phyloP scores from a whole-genome alignment of 2,329 filamentous ascomycete genomes.

The Paecilomyces niveus region DNA sequence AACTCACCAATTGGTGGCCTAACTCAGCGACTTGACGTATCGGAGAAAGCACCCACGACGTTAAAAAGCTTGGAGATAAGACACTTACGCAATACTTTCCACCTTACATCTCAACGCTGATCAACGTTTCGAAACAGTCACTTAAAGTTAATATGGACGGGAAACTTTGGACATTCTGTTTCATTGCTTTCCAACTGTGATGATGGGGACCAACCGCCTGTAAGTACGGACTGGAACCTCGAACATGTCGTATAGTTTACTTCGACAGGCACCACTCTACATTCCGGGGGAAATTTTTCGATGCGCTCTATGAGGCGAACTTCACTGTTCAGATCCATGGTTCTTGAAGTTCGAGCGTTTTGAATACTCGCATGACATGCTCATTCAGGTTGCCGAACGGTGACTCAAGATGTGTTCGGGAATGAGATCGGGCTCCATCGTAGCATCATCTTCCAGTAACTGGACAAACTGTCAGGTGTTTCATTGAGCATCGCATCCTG shows the following conservation, averaged over 20 bases:
- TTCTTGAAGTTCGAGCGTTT: neutral
- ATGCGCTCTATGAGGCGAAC: neutral
- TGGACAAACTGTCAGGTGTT: neutral
- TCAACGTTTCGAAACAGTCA: neutral
- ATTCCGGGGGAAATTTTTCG: neutral
- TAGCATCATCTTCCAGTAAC: neutral
- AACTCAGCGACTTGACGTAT: neutral
- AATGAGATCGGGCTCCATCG: neutral
- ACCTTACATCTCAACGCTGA: neutral
- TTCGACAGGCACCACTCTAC: neutral
- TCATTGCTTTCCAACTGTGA: neutral
- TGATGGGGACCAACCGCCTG: neutral
- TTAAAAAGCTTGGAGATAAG: neutral
- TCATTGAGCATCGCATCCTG: neutral
- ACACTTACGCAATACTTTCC: neutral
- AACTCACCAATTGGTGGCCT: neutral
- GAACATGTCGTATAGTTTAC: neutral
- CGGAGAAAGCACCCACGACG: neutral
- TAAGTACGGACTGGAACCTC: neutral
- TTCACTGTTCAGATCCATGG: neutral
- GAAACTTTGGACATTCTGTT: neutral
- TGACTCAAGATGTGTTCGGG: neutral
- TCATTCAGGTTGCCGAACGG: neutral
- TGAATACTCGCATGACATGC: neutral
- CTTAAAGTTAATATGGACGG: neutral